Evolutionary conservation across 495 filamentous ascomycete genomes (phyloP), one percentile per base, ranked within the genome.

Genomic region (Cenococcum geophilum): DNA sequence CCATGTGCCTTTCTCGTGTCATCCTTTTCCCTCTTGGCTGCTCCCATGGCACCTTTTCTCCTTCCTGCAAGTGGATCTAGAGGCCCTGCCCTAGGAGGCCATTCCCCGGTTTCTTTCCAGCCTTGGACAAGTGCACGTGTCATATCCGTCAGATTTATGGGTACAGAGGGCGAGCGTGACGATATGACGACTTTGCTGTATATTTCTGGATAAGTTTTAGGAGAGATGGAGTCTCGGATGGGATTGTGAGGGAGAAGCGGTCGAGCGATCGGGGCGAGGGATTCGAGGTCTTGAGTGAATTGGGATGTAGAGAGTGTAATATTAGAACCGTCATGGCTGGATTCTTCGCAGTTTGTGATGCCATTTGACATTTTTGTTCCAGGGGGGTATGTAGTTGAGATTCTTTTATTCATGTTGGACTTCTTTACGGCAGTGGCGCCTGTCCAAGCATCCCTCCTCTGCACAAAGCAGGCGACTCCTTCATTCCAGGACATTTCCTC

Each of bases 81-180:
- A 16, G 63, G 58, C n/a, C 53, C 59, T 20, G 49, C 56, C 57
- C 86, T 87, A 20, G 92, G 89, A 1, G 93, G 93, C 93, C 93
- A 98, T 70, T 95, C 87, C 20, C 91, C 93, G 69, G 95, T 91
- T 47, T 87, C 80, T 72, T 95, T 92, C 93, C 93, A 97, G 35
- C 93, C 93, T 43, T 86, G 80, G 1, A 97, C 91, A 67, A 92
- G 86, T 32, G 88, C 82, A n/a, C 83, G 79, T 22, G 86, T 83
- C 69, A 97, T 80, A 68, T 95, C 88, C 36, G 78, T 72, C 5
- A 98, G 82, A 67, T 96, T 96, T 60, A 98, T 86, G 16, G 93
- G 93, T 10, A 95, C 83, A 1, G 83, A 83, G 0, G 93, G 92
- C 0, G 89, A 86, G 60, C 89, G 80, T 18, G 79, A 79, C 66